Percentiles rank a stretch among this genome's conserved stretches.
Conservation (phyloP, 2,329 filamentous ascomycete genomes). For the Alternaria gaisen region DNA sequence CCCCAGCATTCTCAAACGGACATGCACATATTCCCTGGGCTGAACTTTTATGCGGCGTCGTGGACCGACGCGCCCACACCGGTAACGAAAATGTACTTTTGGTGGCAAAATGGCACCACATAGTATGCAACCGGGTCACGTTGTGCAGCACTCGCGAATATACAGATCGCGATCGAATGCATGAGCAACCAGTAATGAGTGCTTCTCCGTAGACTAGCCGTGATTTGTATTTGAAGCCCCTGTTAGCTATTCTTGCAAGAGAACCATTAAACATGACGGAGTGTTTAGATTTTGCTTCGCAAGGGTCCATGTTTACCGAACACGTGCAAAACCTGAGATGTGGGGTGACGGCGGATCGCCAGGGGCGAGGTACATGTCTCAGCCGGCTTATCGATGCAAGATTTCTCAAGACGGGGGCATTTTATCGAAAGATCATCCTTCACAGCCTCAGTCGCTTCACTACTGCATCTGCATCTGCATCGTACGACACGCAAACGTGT, state of each 20-base stretch:
- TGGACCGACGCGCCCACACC: background rate
- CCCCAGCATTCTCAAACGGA: background rate
- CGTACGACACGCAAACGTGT: background rate
- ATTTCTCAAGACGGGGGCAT: background rate
- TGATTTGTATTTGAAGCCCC: slow-evolving; percentile 8
- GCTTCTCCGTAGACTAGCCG: slow-evolving; percentile 1
- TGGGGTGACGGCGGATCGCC: slow-evolving; percentile 19
- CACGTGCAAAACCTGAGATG: slow-evolving; percentile 12
- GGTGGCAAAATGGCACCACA: slow-evolving; percentile 12
- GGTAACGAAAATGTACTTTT: background rate
- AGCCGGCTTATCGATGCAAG: slow-evolving; percentile 9
- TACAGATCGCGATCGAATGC: slow-evolving; percentile 14
- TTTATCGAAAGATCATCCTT: slow-evolving; percentile 18
- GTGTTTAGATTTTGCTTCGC: slow-evolving; percentile 19
- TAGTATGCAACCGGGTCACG: slow-evolving; percentile 3
- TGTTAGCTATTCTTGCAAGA: background rate
- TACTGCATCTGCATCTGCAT: background rate
- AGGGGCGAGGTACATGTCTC: slow-evolving; percentile 9
- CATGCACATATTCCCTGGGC: background rate
- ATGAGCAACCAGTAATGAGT: background rate
- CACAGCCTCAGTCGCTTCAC: slow-evolving; percentile 30
- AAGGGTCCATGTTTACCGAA: slow-evolving; percentile 7
- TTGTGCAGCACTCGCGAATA: slow-evolving; percentile 12
- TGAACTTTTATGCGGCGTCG: background rate
- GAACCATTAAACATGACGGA: slow-evolving; percentile 17